Base-by-base conservation (phyloP, 2,329 filamentous ascomycete genomes). In the Stromatinia cepivora region DNA sequence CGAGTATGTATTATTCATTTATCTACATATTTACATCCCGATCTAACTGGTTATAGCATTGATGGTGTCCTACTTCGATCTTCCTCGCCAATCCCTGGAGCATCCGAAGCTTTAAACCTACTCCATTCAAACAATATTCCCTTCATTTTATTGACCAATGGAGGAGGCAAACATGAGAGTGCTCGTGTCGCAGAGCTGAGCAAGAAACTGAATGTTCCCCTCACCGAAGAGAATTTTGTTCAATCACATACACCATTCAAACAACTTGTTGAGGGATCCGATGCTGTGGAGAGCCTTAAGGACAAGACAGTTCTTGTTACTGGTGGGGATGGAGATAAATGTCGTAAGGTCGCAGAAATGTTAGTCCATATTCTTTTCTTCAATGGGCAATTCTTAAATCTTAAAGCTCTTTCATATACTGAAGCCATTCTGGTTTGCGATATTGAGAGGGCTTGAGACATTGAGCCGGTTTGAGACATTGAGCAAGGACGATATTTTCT, bases 91-190 rank as follows among this genome's bases (percentile, higher is more conserved):
- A 89, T 98, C 59, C 90, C 92, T 1, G 90, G 92, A 45, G 94
- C 95, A 1, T 83, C 87, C 1, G 85, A 92, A 76, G 86, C 93
- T 20, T 85, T 99, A 28, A 82, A 84, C 42, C 90, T 88, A 76
- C 88, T 98, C 28, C 88, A 93, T 74, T 81, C 85, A 59, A 85
- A 93, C 76, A 84, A 87, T 59, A 92, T 97, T 58, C 94, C 94
- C 17, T 98, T 97, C 81, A 94, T 99, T 76, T 87, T 99, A 46
- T 85, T 99, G 72, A 99, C 95, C 70, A 99, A 99, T 80, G 95
- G 95, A 75, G 95, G 95, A 54, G 95, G 95, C 70, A 93, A 91
- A 77, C 87, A 89, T 72, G 94, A 98, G 80, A 83, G 82, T 3
- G 89, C 91, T 70, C 87, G 92, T 25, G 90, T 93, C 42, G 82